A percentile compares a stretch with the other conserved stretches of the same genome.
Evolutionary conservation across 208 protist genomes (phyloP).

Genomic region (Balamuthia mandrillaris): DNA sequence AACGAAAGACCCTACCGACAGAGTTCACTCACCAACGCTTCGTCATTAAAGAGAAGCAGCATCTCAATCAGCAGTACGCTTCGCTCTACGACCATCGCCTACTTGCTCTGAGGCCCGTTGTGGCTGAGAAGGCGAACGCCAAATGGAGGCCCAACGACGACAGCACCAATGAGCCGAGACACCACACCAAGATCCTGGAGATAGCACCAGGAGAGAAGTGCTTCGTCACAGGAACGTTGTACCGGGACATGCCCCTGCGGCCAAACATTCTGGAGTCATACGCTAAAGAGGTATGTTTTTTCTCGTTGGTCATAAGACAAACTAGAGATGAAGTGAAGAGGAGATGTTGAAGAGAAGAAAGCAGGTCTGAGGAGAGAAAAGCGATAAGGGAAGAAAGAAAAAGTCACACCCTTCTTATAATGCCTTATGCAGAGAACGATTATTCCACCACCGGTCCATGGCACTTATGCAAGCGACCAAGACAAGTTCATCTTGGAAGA

Average conservation of each 20-base stretch:
- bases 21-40: not conserved
- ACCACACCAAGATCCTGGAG: conserved; percentile 46
- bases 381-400: not conserved
- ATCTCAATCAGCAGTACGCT: conserved; percentile 25
- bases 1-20: not conserved
- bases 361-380: not conserved
- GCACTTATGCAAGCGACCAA: conserved; percentile 17
- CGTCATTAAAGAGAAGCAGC: not conserved
- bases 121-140: not conserved
- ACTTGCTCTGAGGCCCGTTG: not conserved
- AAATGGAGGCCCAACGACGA: not conserved
- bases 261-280: conserved; percentile 58
- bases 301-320: not conserved
- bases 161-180: not conserved
- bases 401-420: no score
- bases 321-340: not conserved
- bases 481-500: conserved; percentile 58
- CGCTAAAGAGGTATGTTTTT: conserved; percentile 44
- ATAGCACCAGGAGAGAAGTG: conserved; percentile 45
- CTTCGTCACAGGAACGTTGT: conserved; percentile 56
- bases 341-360: no score
- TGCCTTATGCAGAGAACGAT: conserved; percentile 34
- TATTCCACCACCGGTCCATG: conserved; percentile 31
- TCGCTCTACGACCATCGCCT: conserved; percentile 26
- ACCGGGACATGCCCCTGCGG: conserved; percentile 60